Evolutionary conservation across 441 rosid genomes (phyloP).

Genomic region (Daphne laureola): DNA sequence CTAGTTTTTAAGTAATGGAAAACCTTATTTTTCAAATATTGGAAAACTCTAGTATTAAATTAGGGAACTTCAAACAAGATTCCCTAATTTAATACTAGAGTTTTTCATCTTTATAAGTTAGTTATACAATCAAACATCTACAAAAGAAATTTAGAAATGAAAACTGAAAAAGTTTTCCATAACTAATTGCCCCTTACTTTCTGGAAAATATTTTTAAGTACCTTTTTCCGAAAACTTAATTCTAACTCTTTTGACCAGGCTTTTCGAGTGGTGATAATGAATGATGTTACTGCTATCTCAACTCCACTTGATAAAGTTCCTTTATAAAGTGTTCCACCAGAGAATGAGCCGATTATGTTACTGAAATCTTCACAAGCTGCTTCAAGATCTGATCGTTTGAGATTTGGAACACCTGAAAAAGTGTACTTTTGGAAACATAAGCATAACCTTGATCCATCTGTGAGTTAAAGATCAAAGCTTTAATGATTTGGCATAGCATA

Average conservation of each 20-base stretch:
- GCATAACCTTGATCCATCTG: background rate
- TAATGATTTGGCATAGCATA: conserved; percentile 3
- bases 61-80: no score
- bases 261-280: conserved; percentile 33
- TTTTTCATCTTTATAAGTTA: no score
- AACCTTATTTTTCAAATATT: no score
- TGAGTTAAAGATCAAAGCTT: no score
- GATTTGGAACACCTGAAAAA: conserved; percentile 74
- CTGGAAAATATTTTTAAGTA: conserved; percentile 13
- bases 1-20: no score
- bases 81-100: no score
- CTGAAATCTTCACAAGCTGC: conserved; percentile 98
- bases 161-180: no score
- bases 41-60: no score
- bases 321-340: conserved; percentile 67
- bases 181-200: no score
- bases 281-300: conserved; percentile 79
- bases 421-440: conserved; percentile 8
- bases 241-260: conserved; percentile 68
- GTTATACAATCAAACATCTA: no score
- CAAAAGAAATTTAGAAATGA: no score
- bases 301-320: conserved; percentile 89
- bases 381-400: conserved; percentile 76
- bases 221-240: conserved; percentile 72
- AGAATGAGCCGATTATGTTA: conserved; percentile 73